Conservation (phyloP, 78 protist genomes). For the Bigelowiella natans region DNA sequence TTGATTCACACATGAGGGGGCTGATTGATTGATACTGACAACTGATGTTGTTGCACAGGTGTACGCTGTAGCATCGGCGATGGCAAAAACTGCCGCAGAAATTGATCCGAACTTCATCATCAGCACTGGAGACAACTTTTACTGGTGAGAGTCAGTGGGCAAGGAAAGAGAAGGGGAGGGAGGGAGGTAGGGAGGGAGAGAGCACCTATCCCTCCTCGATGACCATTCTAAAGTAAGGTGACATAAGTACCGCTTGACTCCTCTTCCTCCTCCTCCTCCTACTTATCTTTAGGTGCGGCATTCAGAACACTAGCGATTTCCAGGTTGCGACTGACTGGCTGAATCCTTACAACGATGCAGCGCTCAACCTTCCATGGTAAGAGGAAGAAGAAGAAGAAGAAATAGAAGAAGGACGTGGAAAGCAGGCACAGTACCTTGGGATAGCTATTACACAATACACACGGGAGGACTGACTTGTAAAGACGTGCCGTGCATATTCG, state of each 20-base stretch:
- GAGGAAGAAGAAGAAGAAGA: no score
- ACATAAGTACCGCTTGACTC: no score
- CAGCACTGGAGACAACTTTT: not conserved
- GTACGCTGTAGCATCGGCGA: not conserved
- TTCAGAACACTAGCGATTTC: not conserved
- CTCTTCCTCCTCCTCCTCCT: no score
- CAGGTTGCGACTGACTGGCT: not conserved
- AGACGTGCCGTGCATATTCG: no score
- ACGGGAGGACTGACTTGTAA: no score
- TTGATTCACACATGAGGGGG: not conserved
- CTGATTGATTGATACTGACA: not conserved
- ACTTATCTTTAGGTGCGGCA: not conserved
- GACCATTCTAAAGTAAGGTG: no score
- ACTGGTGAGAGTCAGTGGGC: not conserved
- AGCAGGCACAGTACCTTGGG: no score
- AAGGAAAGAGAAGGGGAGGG: no score
- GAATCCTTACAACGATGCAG: not conserved
- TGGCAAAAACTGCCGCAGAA: not conserved
- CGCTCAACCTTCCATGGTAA: not conserved
- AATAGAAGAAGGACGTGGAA: no score
- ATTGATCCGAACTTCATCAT: not conserved
- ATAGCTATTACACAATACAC: no score
- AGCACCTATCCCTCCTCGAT: no score
- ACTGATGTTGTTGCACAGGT: not conserved
- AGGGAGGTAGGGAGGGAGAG: no score